Evolutionary conservation across 2,329 filamentous ascomycete genomes (phyloP).

Genomic region (Hypomyces rosellus): DNA sequence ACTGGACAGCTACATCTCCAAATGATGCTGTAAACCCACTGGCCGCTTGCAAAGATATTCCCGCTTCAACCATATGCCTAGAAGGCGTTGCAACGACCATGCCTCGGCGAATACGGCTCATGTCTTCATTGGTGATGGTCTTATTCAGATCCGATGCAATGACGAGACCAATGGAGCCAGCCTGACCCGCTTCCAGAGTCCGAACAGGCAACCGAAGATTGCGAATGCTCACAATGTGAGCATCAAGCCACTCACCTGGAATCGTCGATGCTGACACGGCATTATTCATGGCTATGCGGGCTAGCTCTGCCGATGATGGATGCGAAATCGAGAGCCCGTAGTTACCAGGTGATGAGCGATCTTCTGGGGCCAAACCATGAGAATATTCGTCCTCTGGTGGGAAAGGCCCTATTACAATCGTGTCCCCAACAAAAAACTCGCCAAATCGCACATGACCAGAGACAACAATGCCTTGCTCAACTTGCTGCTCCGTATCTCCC

Average conservation of each 20-base stretch:
- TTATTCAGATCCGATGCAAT: conserved; percentile 34
- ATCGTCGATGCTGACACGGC: conserved; percentile 44
- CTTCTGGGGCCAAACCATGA: conserved; percentile 31
- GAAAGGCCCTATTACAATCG: conserved; percentile 74
- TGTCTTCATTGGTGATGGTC: conserved; percentile 12
- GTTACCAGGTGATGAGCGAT: conserved; percentile 40
- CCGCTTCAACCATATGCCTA: conserved; percentile 49
- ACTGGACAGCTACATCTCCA: conserved; percentile 52
- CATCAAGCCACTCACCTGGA: conserved; percentile 70
- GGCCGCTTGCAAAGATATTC: conserved; percentile 55
- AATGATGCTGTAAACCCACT: conserved; percentile 69
- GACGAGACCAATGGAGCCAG: conserved; percentile 79
- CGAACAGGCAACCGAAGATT: conserved; percentile 81
- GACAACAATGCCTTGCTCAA: conserved; percentile 61
- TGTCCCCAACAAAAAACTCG: conserved; percentile 68
- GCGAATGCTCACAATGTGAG: conserved; percentile 77
- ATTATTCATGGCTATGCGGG: conserved; percentile 46
- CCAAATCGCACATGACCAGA: conserved; percentile 82
- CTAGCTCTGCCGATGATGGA: conserved; percentile 47
- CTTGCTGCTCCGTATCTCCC: conserved; percentile 11
- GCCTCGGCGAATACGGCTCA: conserved; percentile 60
- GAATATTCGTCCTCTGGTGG: conserved; percentile 47
- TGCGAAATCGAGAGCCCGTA: conserved; percentile 48
- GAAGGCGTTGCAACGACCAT: conserved; percentile 70
- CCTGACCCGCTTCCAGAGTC: conserved; percentile 70